These are phyloP conservation scores for Collybiopsis confluens DNA, from an alignment of 768 basidiomycete species.

Conservation along the genomic window DNA sequence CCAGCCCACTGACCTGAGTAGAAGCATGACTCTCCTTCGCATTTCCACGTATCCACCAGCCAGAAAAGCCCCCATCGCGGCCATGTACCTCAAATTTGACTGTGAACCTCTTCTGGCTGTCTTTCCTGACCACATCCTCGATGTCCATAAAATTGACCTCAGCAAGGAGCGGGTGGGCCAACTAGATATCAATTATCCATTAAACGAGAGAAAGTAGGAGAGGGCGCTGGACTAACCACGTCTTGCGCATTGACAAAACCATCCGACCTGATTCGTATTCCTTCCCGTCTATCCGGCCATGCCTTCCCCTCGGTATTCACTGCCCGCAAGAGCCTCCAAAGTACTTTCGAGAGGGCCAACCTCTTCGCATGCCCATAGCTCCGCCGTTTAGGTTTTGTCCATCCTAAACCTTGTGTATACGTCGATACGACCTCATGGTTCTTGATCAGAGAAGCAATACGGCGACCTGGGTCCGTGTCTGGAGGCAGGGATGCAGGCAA, in stretches of 20 bases:
- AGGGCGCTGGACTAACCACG: constrained; percentile 40
- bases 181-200: constrained; percentile 29
- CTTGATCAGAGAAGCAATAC: too few species aligned
- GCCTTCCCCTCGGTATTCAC: too few species aligned
- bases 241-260: constrained; percentile 63
- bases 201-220: background rate
- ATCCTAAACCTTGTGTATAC: too few species aligned
- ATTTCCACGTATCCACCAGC: constrained; percentile 73
- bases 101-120: constrained; percentile 47
- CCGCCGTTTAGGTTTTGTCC: too few species aligned
- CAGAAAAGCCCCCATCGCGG: too few species aligned
- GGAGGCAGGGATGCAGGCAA: too few species aligned
- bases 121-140: constrained; percentile 45
- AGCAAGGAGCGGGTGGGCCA: constrained; percentile 51
- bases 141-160: constrained; percentile 40
- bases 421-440: too few species aligned
- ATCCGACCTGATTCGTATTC: constrained; percentile 54
- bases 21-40: constrained; percentile 74
- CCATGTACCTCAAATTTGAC: constrained; percentile 37
- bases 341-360: constrained; percentile 45
- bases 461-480: too few species aligned
- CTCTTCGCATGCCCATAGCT: too few species aligned
- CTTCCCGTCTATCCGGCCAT: constrained; percentile 42
- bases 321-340: constrained; percentile 58
- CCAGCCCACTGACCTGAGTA: constrained; percentile 37